Percentiles rank a stretch among this genome's conserved stretches.
Conservation (phyloP, 106 monocot genomes). For the Allium sativum region DNA sequence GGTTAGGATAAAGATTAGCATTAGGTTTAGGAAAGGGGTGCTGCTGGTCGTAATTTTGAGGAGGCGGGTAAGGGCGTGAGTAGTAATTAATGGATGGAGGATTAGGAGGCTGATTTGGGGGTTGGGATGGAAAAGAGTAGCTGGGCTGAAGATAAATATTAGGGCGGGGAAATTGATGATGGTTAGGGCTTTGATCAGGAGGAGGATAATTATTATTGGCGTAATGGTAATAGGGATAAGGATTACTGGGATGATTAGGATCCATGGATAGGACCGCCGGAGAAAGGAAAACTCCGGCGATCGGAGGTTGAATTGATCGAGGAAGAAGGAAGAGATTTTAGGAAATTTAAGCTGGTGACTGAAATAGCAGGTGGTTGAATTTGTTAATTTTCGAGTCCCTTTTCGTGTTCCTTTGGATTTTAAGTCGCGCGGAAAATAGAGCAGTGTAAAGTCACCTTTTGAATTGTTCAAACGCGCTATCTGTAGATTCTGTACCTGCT, state of each 20-base stretch:
- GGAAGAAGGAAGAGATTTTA: no score
- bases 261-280: no score
- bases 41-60: conserved; percentile 4
- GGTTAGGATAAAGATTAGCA: neutral
- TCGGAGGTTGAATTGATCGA: no score
- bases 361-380: no score
- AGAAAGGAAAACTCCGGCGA: no score
- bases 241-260: neutral
- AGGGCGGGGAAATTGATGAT: conserved; percentile 1
- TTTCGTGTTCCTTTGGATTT: no score
- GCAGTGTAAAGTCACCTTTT: no score
- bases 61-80: neutral
- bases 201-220: neutral
- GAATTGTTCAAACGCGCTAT: no score
- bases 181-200: conserved; percentile 1
- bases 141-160: conserved; percentile 12
- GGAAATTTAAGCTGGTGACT: no score
- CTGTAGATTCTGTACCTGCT: no score
- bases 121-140: conserved; percentile 13
- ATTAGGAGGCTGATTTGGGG: conserved; percentile 10
- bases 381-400: no score
- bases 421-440: no score
- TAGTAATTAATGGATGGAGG: neutral
- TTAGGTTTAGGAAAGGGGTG: neutral
- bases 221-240: neutral